Evolutionary conservation across 2,329 filamentous ascomycete species (phyloP), one percentile per base, ranked within the genome.

Genomic region (Pestalotiopsis sp.): DNA sequence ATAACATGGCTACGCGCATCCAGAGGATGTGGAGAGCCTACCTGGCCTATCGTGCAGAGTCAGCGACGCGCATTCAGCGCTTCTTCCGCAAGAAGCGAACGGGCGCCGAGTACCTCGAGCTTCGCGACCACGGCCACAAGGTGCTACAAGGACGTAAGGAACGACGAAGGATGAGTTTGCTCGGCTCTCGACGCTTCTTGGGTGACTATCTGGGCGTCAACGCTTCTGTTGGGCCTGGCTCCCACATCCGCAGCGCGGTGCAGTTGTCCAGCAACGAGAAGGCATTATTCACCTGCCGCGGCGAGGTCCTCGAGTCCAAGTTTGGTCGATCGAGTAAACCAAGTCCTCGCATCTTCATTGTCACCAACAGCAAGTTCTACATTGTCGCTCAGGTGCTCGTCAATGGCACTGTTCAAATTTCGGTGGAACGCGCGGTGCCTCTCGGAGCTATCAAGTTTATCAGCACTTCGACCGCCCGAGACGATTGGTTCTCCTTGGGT

Each of bases 1-100:
- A 98, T 81, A 99, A 98, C 82, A 98, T 99, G 96, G 96, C 96
- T 3, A 97, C 95, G 69, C 90, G 96, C 69, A 98, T 99, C 69
- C 96, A 99, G 82, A 90, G 96, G 74, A 96, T 97, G 77, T 99
- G 96, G 96, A 90, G 96, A 75, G 97, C 97, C 65, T 98, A 98
- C 77, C 87, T 98, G 55, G 91, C 95, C 4, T 98, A 98, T 81
- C 90, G 96, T 59, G 92, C 90, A 31, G 96, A 99, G 81, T 96
- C 93, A 69, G 96, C 96, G 6, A 97, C 92, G 14, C 90, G 96
- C 41, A 98, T 99, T 72, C 96, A 98, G 79, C 89, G 94, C 57
- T 95, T 97, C 84, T 99, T 95, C 95, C 89, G 95, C 75, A 95
- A 96, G 82, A 95, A 97, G 83, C 93, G 92, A 69, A 93, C 93